Evolutionary conservation across 2,329 filamentous ascomycete genomes (phyloP), one percentile per base, ranked within the genome.

Genomic region (Chaetomium sp.): DNA sequence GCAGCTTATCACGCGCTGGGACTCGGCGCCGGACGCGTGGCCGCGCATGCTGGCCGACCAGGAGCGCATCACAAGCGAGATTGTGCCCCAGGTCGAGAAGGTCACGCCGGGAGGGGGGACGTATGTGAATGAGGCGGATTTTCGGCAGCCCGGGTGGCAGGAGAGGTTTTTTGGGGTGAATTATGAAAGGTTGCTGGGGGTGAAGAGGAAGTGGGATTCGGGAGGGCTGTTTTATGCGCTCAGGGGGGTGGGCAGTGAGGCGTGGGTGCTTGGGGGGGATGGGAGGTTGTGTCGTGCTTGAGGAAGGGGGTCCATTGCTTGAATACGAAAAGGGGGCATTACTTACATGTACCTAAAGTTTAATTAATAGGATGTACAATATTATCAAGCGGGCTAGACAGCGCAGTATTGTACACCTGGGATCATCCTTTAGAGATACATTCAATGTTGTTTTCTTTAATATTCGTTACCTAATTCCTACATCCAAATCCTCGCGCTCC

Each of bases 201-300:
- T 86, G 25, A 87, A 87, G 78, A 71, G 75, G 51, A 80, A 78
- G 69, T 85, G 80, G 69, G 85, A 85, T 68, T 74, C 79, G 1
- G 57, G 73, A 0, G 70, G 72, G 2, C 56, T 86, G 4, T 83
- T 83, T 42, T 83, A 83, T 57, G 80, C 78, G 12, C 70, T 70
- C 6, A 79, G 76, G 23, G 79, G 76, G 2, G 83, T 86, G 5
- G 49, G 54, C 1, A 63, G 54, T 25, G 60, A 63, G n/a, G 45
- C 5, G 5, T 57, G 60, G 60, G 19, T 8, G 5, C 31, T 63
- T 8, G 45, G 19, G 16, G 25, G 54, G 13, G 49, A 67, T 23
- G 65, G 68, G 21, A 53, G 67, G 61, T 57, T 70, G 63, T 69
- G 68, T 42, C 56, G 35, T 49, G 49, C 23, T 45, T 49, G 65